Evolutionary conservation across 2,329 filamentous ascomycete species (phyloP), one percentile per base, ranked within the genome.

Genomic region (Lizonia empirigonia): DNA sequence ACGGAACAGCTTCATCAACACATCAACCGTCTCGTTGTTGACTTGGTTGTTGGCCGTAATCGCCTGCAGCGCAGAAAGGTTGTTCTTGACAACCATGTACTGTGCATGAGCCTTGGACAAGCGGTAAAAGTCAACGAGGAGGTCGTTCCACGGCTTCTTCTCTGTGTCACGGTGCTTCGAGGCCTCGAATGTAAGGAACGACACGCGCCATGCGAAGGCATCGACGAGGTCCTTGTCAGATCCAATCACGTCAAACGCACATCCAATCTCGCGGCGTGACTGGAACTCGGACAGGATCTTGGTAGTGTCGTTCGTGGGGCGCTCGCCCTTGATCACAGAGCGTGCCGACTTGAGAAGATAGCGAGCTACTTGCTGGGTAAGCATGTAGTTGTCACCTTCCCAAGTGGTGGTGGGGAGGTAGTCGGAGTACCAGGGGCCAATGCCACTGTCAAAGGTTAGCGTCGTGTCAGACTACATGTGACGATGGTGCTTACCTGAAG

Each of bases 371-470:
- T 91, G 88, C 71, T 91, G 88, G 8, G 87, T 89, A 52, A 91
- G 78, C 88, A 91, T 90, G 77, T 89, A 91, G 77, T 90, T 90
- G 76, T 90, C 88, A 35, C 88, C 88, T 69, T 91, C 88, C 85
- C 86, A 89, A 8, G 87, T 89, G 4, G 78, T 75, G 0, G 83
- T 88, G 13, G 89, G 87, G 1, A 91, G 78, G 68, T 91, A 90
- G 70, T 91, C 88, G 22, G 87, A 80, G 63, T 90, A 91, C 81
- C 84, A 89, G 15, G 82, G 76, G 1, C 87, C 88, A 60, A 92
- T 89, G n/a, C 89, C 89, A 46, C 84, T 68, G 18, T 41, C 6
- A 3, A 16, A 3, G 12, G 50, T 64, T 48, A 63, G 53, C 12
- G 19, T 47, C 3, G 3, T 8, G 24, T 12, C 5, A 8, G 26